Conservation (phyloP, 169 alveolate species). For the Perkinsus marinus region DNA sequence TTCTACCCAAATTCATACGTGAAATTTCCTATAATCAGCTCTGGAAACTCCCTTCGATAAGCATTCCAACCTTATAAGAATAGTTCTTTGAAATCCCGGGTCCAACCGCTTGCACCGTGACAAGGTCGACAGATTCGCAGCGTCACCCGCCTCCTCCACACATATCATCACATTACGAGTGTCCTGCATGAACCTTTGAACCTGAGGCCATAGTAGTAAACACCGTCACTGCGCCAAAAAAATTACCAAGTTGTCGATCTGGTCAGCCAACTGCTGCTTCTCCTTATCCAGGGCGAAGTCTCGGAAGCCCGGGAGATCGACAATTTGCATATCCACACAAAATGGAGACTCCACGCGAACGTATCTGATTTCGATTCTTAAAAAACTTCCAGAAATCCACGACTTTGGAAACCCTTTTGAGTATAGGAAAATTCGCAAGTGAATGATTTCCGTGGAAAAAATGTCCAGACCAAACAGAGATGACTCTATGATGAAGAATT, state of each 20-base stretch:
- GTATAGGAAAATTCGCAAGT: too few relatives aligned
- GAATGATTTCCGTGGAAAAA: too few relatives aligned
- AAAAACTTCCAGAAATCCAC: neutral
- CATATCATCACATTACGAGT: constrained; percentile 30
- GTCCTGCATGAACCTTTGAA: constrained; percentile 22
- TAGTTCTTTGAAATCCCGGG: constrained; percentile 20
- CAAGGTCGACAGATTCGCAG: constrained; percentile 22
- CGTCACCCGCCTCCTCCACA: constrained; percentile 28
- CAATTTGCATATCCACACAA: constrained; percentile 25
- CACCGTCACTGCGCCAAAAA: neutral
- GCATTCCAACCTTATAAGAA: constrained; percentile 3
- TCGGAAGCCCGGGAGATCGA: constrained; percentile 32
- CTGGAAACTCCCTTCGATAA: too few relatives aligned
- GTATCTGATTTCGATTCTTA: neutral
- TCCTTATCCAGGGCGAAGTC: constrained; percentile 24
- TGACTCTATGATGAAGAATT: too few relatives aligned
- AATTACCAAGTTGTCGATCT: neutral
- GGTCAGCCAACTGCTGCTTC: constrained; percentile 10
- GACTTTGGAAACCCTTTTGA: neutral
- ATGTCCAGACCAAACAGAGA: too few relatives aligned
- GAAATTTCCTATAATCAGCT: too few relatives aligned
- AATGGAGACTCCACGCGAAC: constrained; percentile 1
- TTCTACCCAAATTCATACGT: too few relatives aligned
- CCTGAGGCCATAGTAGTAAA: neutral
- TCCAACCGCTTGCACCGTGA: constrained; percentile 21